Percentiles rank a stretch among this genome's conserved stretches.
These are phyloP conservation scores for Flueggea neowawraea DNA, from an alignment of 441 rosid genomes.

Conservation along the genomic window DNA sequence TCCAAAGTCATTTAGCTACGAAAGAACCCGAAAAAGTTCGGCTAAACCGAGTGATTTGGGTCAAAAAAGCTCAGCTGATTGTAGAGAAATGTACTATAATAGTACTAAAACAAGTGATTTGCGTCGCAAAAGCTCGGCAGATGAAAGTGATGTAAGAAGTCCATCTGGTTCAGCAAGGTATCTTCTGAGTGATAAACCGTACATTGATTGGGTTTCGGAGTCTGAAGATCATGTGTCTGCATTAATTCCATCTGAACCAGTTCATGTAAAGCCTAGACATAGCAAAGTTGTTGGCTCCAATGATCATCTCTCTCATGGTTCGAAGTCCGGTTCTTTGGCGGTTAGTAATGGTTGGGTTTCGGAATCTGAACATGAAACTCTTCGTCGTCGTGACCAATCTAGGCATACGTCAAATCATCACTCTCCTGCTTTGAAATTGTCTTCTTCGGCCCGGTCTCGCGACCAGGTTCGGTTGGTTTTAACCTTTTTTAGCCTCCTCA, in stretches of 20 bases:
- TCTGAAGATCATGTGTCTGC: conserved; percentile 21
- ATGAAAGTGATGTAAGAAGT: conserved; percentile 35
- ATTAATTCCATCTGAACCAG: conserved; percentile 10
- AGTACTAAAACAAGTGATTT: conserved; percentile 16
- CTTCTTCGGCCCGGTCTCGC: conserved; percentile 38
- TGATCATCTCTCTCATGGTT: not conserved
- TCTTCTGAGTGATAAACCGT: conserved; percentile 52
- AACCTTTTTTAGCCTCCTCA: too few species aligned
- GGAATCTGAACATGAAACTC: conserved; percentile 17
- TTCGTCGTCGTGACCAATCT: conserved; percentile 18
- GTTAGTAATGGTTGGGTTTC: conserved; percentile 3
- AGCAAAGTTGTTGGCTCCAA: not conserved
- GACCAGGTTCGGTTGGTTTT: conserved; percentile 36
- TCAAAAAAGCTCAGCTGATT: conserved; percentile 10
- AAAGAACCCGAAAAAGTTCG: conserved; percentile 21
- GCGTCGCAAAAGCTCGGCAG: conserved; percentile 63
- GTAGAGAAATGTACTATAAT: not conserved
- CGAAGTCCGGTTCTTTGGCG: conserved; percentile 9
- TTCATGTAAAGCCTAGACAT: conserved; percentile 6
- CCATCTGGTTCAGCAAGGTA: conserved; percentile 45
- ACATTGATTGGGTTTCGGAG: conserved; percentile 45
- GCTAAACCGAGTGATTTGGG: conserved; percentile 1
- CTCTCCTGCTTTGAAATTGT: conserved; percentile 43
- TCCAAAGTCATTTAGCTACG: conserved; percentile 32
- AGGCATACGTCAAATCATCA: conserved; percentile 24